Evolutionary conservation across 1,139 yeast genomes (phyloP).

Genomic region (Hemisphaericaspora lyxosophila): DNA sequence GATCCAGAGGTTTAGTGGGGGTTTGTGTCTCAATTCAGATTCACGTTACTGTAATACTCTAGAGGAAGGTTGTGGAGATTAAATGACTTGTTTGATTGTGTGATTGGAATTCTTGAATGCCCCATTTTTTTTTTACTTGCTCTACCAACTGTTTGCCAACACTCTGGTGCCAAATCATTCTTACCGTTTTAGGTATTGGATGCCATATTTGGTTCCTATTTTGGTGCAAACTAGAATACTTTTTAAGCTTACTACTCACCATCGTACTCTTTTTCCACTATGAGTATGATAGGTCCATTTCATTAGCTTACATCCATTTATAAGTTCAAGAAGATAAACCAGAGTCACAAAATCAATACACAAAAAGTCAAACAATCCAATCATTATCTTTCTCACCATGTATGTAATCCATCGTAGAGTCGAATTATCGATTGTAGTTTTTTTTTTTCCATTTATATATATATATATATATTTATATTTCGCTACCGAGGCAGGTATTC

Average conservation of each 20-base stretch:
- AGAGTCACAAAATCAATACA: background rate
- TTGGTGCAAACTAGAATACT: conserved; percentile 89
- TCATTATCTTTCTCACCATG: too few species aligned
- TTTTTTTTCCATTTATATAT: too few species aligned
- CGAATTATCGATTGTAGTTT: too few species aligned
- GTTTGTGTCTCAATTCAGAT: background rate
- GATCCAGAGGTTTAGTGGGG: background rate
- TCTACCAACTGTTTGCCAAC: conserved; percentile 67
- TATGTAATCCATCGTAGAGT: too few species aligned
- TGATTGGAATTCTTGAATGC: conserved; percentile 1
- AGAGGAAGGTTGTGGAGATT: background rate
- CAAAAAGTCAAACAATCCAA: background rate
- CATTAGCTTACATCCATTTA: conserved; percentile 38
- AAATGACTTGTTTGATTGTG: conserved; percentile 1
- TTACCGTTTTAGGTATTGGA: conserved; percentile 13
- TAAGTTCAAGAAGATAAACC: background rate
- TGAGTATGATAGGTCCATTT: conserved; percentile 67
- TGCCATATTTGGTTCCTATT: conserved; percentile 84
- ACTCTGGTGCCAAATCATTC: conserved; percentile 82
- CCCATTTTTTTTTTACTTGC: conserved; percentile 10
- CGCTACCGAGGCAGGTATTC: too few species aligned
- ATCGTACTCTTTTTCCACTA: conserved; percentile 34
- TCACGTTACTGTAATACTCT: background rate
- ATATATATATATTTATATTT: too few species aligned
- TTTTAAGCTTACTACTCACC: conserved; percentile 71